phyloP scores from a whole-genome alignment of 2,329 filamentous ascomycete species.

The Dendrostoma leiphaemia region DNA sequence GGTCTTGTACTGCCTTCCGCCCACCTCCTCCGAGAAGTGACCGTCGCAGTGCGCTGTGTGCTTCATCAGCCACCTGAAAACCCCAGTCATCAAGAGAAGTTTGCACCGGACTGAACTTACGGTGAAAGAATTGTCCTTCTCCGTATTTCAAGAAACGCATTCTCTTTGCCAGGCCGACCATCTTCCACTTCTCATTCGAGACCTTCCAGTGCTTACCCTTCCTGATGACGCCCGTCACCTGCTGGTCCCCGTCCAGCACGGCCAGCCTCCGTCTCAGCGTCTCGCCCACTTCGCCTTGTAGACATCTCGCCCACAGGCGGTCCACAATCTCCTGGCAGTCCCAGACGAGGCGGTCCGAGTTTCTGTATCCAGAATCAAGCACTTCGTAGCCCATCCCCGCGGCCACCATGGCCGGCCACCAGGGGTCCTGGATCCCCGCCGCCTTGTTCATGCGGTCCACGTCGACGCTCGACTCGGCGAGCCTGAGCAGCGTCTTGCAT shows the following conservation, averaged over 20 bases:
- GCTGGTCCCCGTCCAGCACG: constrained; percentile 28
- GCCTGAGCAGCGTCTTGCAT: constrained; percentile 52
- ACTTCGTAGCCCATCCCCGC: constrained; percentile 60
- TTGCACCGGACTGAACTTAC: constrained; percentile 29
- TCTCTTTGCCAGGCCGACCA: constrained; percentile 63
- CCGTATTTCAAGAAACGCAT: constrained; percentile 75
- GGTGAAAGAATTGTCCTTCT: constrained; percentile 69
- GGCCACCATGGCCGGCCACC: constrained; percentile 70
- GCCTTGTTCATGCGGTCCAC: constrained; percentile 30
- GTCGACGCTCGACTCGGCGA: constrained; percentile 53
- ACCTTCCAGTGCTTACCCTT: constrained; percentile 10
- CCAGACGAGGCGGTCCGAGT: constrained; percentile 76
- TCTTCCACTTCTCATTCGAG: constrained; percentile 35
- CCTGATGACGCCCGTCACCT: constrained; percentile 29
- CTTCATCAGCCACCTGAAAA: not conserved
- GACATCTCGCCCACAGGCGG: constrained; percentile 61
- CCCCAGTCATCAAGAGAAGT: not conserved
- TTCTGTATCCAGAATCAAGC: constrained; percentile 56
- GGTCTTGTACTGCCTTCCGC: constrained; percentile 42
- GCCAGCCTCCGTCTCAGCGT: constrained; percentile 39
- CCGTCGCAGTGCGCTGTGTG: constrained; percentile 65
- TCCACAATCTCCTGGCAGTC: constrained; percentile 62
- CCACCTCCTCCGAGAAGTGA: constrained; percentile 52
- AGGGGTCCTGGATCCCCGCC: constrained; percentile 36
- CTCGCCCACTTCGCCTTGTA: constrained; percentile 39